These are phyloP conservation scores for Pestalotiopsis sp. DNA, from an alignment of 2,329 filamentous ascomycete genomes.

Conservation along the genomic window DNA sequence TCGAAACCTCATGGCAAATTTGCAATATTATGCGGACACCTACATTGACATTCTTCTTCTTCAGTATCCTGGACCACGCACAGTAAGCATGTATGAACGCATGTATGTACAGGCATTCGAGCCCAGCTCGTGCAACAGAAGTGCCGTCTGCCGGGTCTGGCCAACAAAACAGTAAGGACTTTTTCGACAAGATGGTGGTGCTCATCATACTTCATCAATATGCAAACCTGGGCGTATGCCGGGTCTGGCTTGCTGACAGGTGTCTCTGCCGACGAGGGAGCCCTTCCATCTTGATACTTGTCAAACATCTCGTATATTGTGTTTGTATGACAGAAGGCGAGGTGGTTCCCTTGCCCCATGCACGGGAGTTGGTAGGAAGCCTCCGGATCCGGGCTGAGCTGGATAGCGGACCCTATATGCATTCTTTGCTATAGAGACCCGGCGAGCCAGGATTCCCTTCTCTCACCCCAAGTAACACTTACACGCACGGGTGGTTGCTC, in stretches of 20 bases:
- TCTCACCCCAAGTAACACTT: background rate
- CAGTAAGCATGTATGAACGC: background rate
- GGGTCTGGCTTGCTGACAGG: slow-evolving; percentile 1
- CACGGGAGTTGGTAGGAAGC: slow-evolving; percentile 8
- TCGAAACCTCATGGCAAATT: background rate
- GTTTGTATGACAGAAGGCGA: background rate
- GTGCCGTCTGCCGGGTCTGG: background rate
- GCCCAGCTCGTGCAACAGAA: background rate
- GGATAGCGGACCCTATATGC: background rate
- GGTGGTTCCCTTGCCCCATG: slow-evolving; percentile 9
- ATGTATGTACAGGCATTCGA: background rate
- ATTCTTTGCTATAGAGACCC: background rate
- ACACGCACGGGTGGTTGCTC: background rate
- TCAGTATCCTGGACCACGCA: background rate
- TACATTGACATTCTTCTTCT: background rate
- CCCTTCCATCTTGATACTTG: slow-evolving; percentile 12
- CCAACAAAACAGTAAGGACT: background rate
- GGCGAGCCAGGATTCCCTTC: background rate
- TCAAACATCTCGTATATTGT: slow-evolving; percentile 10
- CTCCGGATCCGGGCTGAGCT: background rate
- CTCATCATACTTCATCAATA: slow-evolving; percentile 1
- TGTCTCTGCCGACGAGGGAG: background rate
- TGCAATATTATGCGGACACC: background rate
- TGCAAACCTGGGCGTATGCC: background rate
- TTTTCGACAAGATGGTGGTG: background rate